Conservation (phyloP, 2,329 filamentous ascomycete genomes). For the Teratosphaeria viscida region DNA sequence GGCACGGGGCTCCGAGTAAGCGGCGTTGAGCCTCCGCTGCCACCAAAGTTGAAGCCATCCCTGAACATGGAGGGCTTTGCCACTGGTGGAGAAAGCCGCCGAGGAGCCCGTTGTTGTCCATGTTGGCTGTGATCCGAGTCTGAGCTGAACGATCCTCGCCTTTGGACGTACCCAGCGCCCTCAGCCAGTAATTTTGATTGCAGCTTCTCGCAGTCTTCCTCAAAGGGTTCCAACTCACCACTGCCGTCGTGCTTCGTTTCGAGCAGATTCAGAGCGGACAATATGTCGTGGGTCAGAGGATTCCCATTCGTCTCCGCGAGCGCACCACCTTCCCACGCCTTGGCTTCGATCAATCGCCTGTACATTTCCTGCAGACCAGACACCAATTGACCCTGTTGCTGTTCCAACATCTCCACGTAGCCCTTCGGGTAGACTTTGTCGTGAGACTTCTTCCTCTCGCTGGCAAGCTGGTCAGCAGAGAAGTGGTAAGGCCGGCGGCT, state of each 20-base stretch:
- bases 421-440: slow-evolving; percentile 61
- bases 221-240: slow-evolving; percentile 41
- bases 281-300: slow-evolving; percentile 54
- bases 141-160: slow-evolving; percentile 46
- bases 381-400: slow-evolving; percentile 53
- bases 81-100: slow-evolving; percentile 28
- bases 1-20: slow-evolving; percentile 16
- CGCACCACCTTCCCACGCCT: slow-evolving; percentile 46
- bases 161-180: slow-evolving; percentile 40
- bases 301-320: slow-evolving; percentile 45
- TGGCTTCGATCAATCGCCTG: slow-evolving; percentile 39
- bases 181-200: slow-evolving; percentile 45
- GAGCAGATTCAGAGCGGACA: slow-evolving; percentile 48
- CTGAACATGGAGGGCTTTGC: slow-evolving; percentile 22
- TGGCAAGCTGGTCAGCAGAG: slow-evolving; percentile 5
- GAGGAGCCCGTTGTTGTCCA: slow-evolving; percentile 15
- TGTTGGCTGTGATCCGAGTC: slow-evolving; percentile 46
- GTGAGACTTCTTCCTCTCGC: slow-evolving; percentile 53
- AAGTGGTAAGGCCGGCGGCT: background rate
- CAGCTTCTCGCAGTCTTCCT: slow-evolving; percentile 47
- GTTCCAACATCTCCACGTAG: slow-evolving; percentile 57
- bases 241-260: slow-evolving; percentile 40
- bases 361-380: slow-evolving; percentile 52
- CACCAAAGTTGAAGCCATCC: slow-evolving; percentile 17
- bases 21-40: slow-evolving; percentile 19